Evolutionary conservation across 768 basidiomycete genomes (phyloP).

Genomic region (Sporobolomyces pararoseus): DNA sequence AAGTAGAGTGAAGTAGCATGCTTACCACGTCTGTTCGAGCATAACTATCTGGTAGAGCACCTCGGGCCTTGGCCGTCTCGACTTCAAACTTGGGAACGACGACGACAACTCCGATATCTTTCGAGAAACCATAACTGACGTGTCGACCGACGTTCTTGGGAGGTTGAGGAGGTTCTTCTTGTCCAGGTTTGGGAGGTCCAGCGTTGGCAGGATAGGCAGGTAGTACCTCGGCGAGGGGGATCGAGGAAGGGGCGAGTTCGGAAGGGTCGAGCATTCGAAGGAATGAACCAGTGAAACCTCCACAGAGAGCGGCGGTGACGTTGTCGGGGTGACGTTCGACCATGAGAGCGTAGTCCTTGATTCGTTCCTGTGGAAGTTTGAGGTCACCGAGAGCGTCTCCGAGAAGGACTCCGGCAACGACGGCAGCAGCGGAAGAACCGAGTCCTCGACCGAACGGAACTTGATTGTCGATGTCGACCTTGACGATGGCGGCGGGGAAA

Average conservation of each 20-base stretch:
- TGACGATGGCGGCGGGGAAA: conserved; percentile 56
- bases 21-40: conserved; percentile 84
- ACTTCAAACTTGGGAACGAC: conserved; percentile 94
- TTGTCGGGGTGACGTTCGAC: conserved; percentile 99
- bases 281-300: conserved; percentile 96
- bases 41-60: conserved; percentile 78
- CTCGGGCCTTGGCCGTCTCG: conserved; percentile 88
- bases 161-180: conserved; percentile 69
- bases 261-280: conserved; percentile 78
- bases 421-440: conserved; percentile 97
- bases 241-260: conserved; percentile 76
- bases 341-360: conserved; percentile 96
- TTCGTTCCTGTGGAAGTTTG: conserved; percentile 62
- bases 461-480: conserved; percentile 77
- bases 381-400: conserved; percentile 77
- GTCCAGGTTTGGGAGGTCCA: conserved; percentile 46
- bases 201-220: conserved; percentile 94
- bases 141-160: conserved; percentile 90
- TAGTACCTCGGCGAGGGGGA: conserved; percentile 90
- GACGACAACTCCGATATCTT: conserved; percentile 80
- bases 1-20: not conserved
- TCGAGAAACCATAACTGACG: conserved; percentile 80
- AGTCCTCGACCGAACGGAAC: conserved; percentile 97
- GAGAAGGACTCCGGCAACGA: conserved; percentile 90
- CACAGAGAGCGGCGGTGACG: conserved; percentile 92